Evolutionary conservation across 176 grass and related monocot species (phyloP).

Genomic region (Raddia distichophylla): DNA sequence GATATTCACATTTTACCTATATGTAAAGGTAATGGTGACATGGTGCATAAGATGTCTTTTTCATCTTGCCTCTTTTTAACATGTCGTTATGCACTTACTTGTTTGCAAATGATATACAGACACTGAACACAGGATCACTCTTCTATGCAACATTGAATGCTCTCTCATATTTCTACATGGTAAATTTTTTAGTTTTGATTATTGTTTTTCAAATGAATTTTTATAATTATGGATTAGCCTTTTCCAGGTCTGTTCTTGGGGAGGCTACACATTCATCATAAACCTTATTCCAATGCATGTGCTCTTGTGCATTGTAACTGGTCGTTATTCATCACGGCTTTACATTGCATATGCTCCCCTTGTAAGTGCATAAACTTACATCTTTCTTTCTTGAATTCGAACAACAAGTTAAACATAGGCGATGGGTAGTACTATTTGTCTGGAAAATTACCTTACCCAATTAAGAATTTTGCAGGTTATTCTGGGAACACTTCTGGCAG

Average conservation of each 20-base stretch:
- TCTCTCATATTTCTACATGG: conserved; percentile 99
- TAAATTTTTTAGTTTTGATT: conserved; percentile 49
- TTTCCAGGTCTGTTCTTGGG: conserved; percentile 98
- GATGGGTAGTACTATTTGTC: not conserved
- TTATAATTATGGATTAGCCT: conserved; percentile 39
- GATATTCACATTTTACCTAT: conserved; percentile 99
- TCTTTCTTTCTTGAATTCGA: not conserved
- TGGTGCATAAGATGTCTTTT: conserved; percentile 11
- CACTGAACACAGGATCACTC: conserved; percentile 94
- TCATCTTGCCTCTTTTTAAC: conserved; percentile 14
- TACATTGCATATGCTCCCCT: conserved; percentile 99
- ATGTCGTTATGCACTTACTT: conserved; percentile 36
- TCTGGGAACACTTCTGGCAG: conserved; percentile 92
- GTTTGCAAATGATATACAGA: conserved; percentile 60
- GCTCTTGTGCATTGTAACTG: conserved; percentile 95
- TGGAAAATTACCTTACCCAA: not conserved
- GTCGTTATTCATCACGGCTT: conserved; percentile 90
- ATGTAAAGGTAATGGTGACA: conserved; percentile 75
- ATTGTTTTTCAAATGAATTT: conserved; percentile 34
- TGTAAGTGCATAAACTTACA: conserved; percentile 61
- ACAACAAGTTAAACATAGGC: not conserved
- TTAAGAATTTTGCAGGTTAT: conserved; percentile 71
- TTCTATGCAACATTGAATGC: conserved; percentile 98
- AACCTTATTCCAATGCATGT: conserved; percentile 99
- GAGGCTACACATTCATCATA: conserved; percentile 99